A percentile compares a stretch with the other conserved stretches of the same genome.
These are phyloP conservation scores for Rhododendron kiyosumense DNA, from an alignment of 148 eudicot genomes.

Conservation along the genomic window DNA sequence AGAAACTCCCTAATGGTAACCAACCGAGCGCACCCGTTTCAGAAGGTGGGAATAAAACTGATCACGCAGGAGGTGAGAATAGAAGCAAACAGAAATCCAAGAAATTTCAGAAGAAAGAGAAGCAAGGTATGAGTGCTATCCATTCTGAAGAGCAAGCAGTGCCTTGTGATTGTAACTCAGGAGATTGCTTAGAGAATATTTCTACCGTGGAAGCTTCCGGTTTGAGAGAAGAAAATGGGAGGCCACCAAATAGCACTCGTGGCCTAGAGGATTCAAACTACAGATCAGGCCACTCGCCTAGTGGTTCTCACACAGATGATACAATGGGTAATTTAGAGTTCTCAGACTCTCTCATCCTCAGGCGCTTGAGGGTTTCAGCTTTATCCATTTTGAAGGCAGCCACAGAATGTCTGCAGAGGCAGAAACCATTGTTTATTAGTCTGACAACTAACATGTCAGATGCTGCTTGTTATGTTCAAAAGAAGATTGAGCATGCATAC, in stretches of 20 bases:
- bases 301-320: conserved; percentile 27
- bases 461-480: conserved; percentile 39
- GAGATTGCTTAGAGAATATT: conserved; percentile 15
- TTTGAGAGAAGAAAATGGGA: conserved; percentile 31
- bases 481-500: conserved; percentile 49
- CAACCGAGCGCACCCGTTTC: conserved; percentile 19
- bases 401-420: conserved; percentile 57
- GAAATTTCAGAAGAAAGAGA: conserved; percentile 31
- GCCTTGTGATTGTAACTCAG: conserved; percentile 15
- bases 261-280: conserved; percentile 21
- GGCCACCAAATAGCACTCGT: conserved; percentile 15
- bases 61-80: conserved; percentile 40
- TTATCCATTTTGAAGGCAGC: conserved; percentile 42
- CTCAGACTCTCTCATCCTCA: conserved; percentile 28
- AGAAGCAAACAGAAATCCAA: conserved; percentile 48
- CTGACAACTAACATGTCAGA: conserved; percentile 27
- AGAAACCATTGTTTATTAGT: conserved; percentile 40
- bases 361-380: conserved; percentile 35
- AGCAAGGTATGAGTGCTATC: conserved; percentile 23
- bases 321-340: conserved; percentile 29
- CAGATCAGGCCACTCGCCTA: conserved; percentile 21
- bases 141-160: conserved; percentile 23
- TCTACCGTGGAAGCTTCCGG: conserved; percentile 27
- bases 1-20: conserved; percentile 37
- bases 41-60: conserved; percentile 23